Percentiles rank a stretch among this genome's conserved stretches.
Conservation (phyloP, 139 green algal genomes). For the Closterium sp. region DNA sequence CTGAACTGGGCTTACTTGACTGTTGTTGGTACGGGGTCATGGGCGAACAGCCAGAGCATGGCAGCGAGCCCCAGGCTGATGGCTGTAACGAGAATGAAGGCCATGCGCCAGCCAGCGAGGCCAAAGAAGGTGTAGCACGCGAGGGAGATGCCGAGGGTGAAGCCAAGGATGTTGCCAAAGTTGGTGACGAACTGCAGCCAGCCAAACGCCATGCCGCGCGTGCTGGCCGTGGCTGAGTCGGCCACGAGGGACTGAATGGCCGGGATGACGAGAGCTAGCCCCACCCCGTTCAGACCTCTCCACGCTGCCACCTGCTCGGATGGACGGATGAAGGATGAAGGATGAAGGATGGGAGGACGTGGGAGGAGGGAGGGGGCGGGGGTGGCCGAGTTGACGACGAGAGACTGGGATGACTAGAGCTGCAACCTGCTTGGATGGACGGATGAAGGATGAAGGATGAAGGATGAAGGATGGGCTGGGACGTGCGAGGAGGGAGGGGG, state of each 20-base stretch:
- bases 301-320: conserved; percentile 18
- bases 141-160: conserved; percentile 22
- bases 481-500: not conserved
- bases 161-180: conserved; percentile 39
- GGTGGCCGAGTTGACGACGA: too few species aligned
- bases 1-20: too few species aligned
- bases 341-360: too few species aligned
- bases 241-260: conserved; percentile 50
- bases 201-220: conserved; percentile 38
- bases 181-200: conserved; percentile 30
- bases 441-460: too few species aligned
- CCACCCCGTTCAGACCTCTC: conserved; percentile 25
- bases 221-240: not conserved
- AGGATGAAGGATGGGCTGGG: too few species aligned
- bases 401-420: too few species aligned
- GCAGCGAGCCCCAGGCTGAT: conserved; percentile 26
- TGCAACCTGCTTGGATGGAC: too few species aligned
- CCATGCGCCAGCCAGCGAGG: conserved; percentile 42
- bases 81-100: conserved; percentile 40
- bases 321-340: too few species aligned
- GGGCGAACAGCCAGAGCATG: conserved; percentile 25
- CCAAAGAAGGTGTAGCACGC: conserved; percentile 24
- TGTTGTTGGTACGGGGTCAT: not conserved
- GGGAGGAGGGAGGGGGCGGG: too few species aligned
- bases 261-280: conserved; percentile 42